phyloP scores from a whole-genome alignment of 352 stramenopile species.

The Phytophthora niederhauseri region DNA sequence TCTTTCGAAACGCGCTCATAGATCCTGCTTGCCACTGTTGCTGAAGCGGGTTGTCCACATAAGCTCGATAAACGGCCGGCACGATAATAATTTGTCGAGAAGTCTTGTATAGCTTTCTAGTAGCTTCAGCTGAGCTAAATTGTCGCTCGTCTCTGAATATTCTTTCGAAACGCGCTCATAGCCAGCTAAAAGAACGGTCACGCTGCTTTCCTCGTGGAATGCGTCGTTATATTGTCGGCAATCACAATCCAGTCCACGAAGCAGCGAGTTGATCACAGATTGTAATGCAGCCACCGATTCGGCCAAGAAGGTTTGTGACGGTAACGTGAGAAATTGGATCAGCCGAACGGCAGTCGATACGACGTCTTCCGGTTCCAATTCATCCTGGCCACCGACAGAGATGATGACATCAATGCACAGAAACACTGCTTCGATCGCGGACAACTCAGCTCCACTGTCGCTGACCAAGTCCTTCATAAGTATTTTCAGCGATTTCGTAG shows the following conservation, averaged over 20 bases:
- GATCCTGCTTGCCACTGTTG: not conserved
- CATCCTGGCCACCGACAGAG: not conserved
- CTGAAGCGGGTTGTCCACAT: conserved; percentile 9
- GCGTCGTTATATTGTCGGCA: not conserved
- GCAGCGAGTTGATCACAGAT: conserved; percentile 11
- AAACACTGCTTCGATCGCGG: conserved; percentile 14
- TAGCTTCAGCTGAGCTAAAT: too few species aligned
- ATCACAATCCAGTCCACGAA: not conserved
- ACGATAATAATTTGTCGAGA: conserved; percentile 10
- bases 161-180: conserved; percentile 14
- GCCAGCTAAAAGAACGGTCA: conserved; percentile 1
- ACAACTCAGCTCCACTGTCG: not conserved
- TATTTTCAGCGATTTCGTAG: not conserved
- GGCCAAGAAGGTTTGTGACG: not conserved
- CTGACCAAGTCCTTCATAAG: not conserved
- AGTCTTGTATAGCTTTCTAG: conserved; percentile 13
- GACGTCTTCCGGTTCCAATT: not conserved
- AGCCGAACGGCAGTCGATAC: conserved; percentile 1
- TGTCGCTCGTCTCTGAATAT: conserved; percentile 5
- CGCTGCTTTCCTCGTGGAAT: not conserved
- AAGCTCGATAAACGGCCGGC: not conserved
- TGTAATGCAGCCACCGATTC: not conserved
- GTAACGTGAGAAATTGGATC: conserved; percentile 1
- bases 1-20: conserved; percentile 13
- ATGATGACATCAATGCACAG: conserved; percentile 10